Conservation (phyloP, 345 rosid genomes). For the Eucalyptus sideroxylon region DNA sequence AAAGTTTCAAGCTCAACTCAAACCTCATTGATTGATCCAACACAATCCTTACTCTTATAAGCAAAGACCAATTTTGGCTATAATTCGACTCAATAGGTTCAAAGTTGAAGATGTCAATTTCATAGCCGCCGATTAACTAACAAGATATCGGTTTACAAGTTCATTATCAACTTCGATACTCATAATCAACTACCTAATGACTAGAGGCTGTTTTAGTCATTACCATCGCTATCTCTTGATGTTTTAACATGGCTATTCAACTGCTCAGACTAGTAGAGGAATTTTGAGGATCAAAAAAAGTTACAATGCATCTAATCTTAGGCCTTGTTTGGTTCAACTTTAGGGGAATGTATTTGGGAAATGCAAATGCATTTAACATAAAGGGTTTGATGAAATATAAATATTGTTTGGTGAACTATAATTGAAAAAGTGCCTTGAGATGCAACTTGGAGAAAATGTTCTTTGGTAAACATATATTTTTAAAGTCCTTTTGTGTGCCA, state of each 20-base stretch:
- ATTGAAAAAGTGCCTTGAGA: no score
- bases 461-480: no score
- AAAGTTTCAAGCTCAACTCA: background rate
- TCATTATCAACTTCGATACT: background rate
- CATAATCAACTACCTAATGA: background rate
- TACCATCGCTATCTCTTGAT: background rate
- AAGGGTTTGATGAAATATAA: no score
- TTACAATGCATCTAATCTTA: background rate
- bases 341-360: no score
- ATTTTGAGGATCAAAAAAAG: background rate
- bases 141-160: background rate
- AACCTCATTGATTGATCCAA: background rate
- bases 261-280: accelerated
- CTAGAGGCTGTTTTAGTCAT: background rate
- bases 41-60: background rate
- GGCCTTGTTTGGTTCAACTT: no score
- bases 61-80: background rate
- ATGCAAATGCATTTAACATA: no score
- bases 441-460: no score
- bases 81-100: background rate
- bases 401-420: no score
- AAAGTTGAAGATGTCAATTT: background rate
- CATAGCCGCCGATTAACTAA: background rate
- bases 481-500: no score
- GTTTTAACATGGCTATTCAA: background rate